Conservation (phyloP, 2,329 filamentous ascomycete species). For the Sporothrix pseudoabietina region DNA sequence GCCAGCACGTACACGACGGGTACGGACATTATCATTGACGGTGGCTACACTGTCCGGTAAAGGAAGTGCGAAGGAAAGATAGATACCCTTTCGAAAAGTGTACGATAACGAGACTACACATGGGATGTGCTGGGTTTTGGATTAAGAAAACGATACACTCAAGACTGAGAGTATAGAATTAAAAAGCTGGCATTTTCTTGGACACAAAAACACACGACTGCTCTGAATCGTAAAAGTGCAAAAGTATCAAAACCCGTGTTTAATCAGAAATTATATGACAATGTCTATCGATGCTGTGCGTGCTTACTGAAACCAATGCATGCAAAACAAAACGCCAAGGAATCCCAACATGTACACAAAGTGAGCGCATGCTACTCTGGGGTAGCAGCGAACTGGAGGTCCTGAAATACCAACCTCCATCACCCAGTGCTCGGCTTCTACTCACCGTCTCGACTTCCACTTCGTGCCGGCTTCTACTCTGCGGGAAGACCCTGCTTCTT, state of each 20-base stretch:
- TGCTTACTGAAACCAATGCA: neutral
- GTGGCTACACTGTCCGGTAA: slow-evolving; percentile 64
- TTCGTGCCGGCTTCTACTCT: neutral
- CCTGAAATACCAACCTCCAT: neutral
- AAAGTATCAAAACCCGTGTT: neutral
- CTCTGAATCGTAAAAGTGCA: neutral
- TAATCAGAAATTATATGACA: neutral
- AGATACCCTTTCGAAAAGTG: neutral
- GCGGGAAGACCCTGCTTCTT: slow-evolving; percentile 32
- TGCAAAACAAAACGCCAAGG: slow-evolving; percentile 5
- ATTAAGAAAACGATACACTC: neutral
- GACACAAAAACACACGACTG: neutral
- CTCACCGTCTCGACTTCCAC: neutral
- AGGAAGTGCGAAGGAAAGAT: slow-evolving; percentile 1
- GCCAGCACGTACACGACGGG: slow-evolving; percentile 82
- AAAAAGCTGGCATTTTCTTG: neutral
- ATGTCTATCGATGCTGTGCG: slow-evolving; percentile 13
- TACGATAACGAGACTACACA: slow-evolving; percentile 1
- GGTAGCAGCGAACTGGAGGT: neutral
- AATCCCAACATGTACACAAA: slow-evolving; percentile 8
- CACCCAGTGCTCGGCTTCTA: neutral
- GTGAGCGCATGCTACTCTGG: neutral
- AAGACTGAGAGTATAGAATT: neutral
- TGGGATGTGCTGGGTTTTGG: slow-evolving; percentile 10
- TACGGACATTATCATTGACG: slow-evolving; percentile 72